phyloP scores from a whole-genome alignment of 129 eudicot species.

The Flaveria bidentis region DNA sequence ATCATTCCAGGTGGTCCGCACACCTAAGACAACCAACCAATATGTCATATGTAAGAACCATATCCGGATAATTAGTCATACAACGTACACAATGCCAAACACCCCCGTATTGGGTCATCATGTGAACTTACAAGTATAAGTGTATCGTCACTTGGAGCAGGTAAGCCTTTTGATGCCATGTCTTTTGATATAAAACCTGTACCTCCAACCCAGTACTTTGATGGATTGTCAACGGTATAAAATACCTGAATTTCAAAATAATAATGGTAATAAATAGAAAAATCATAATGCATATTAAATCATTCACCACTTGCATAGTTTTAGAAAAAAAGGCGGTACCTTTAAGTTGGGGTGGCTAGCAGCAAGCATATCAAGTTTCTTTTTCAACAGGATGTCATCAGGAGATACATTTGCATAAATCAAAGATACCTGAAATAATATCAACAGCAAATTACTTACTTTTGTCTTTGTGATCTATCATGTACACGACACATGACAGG shows the following conservation, averaged over 20 bases:
- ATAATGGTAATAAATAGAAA: background rate
- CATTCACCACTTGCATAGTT: background rate
- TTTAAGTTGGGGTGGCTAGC: constrained; percentile 92
- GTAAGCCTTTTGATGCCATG: constrained; percentile 90
- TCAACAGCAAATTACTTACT: background rate
- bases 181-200: constrained; percentile 85
- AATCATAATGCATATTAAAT: background rate
- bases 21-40: constrained; percentile 48
- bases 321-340: constrained; percentile 37
- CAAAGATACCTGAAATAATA: constrained; percentile 67
- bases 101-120: constrained; percentile 1
- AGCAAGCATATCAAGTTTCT: constrained; percentile 88
- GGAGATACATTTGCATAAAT: constrained; percentile 91
- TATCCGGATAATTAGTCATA: background rate
- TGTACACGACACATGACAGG: background rate
- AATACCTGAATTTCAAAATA: constrained; percentile 46
- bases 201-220: constrained; percentile 90
- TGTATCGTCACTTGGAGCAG: constrained; percentile 80
- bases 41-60: too few relatives aligned
- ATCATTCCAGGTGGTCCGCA: constrained; percentile 99
- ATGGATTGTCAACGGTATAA: constrained; percentile 92
- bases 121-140: constrained; percentile 64
- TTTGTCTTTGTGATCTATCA: background rate
- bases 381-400: constrained; percentile 93
- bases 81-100: background rate